Evolutionary conservation across 148 eudicot species (phyloP), one percentile per base, ranked within the genome.

Genomic region (Mesembryanthemum crystallinum): DNA sequence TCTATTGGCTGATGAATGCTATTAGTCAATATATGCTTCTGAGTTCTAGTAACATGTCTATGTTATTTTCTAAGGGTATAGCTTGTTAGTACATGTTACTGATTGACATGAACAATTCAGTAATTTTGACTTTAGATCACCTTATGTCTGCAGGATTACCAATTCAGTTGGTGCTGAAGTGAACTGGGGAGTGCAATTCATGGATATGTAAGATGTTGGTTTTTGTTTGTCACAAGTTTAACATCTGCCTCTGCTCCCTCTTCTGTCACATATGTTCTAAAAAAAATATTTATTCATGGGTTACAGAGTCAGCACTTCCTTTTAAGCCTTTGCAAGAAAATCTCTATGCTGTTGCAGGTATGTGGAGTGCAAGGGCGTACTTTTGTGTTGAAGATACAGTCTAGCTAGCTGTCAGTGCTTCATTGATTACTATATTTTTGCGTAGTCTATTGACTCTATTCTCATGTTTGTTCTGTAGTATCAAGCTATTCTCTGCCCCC

Each of bases 141-240:
- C 11, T 77, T 2, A 37, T 67, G 25, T 69, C 45, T 84, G 73
- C 88, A 94, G 98, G 98, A 92, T 83, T n/a, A 85, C 79, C 86
- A 94, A 94, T 86, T 94, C 98, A 25, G 80, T 94, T 43, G 97
- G 98, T 71, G 98, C 98, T 83, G 98, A 94, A 61, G 98, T 94
- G 78, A 94, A 94, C 81, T 94, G 98, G 98, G 98, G 97, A 69
- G 98, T 94, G 75, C 91, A 97, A 55, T 94, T 94, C 86, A 90
- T 82, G 51, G 89, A 90, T 77, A 45, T 71, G 28, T 84, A 86
- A 82, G 94, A 94, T 85, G 96, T 94, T 35, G 63, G 97, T 82
- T 55, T 74, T 60, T 7, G 54, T 73, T 60, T 8, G 30, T 64
- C 55, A 17, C 4, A 24, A 29, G 30, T 63, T 54, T 13, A 55